phyloP scores from a whole-genome alignment of 345 rosid genomes.

The Pistacia vera region DNA sequence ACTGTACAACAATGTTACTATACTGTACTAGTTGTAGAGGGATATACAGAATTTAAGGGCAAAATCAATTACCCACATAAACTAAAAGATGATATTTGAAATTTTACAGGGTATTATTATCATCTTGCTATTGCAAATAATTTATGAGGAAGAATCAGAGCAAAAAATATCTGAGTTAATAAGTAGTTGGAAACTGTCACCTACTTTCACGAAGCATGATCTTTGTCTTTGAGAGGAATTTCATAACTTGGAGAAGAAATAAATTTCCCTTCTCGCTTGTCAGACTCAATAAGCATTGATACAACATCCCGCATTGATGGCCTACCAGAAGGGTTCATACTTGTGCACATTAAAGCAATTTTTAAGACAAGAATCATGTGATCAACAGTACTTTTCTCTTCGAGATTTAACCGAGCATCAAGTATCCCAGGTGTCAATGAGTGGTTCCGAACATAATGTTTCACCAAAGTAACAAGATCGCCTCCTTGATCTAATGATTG shows the following conservation, averaged over 20 bases:
- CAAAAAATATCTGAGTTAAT: constrained; percentile 21
- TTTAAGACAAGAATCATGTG: constrained; percentile 84
- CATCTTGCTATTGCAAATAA: constrained; percentile 16
- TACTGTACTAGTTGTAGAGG: constrained; percentile 11
- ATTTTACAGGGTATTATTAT: constrained; percentile 13
- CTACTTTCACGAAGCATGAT: constrained; percentile 21
- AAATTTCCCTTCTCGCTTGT: constrained; percentile 44
- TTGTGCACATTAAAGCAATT: constrained; percentile 81
- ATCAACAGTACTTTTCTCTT: constrained; percentile 47
- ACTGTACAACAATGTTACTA: constrained; percentile 33
- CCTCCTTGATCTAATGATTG: constrained; percentile 91
- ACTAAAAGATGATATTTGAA: not conserved
- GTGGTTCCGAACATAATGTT: constrained; percentile 55
- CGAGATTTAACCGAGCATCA: constrained; percentile 62
- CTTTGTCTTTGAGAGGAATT: constrained; percentile 24
- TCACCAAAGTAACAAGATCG: constrained; percentile 78
- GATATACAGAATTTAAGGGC: constrained; percentile 6
- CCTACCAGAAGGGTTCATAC: constrained; percentile 62
- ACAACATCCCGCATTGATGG: constrained; percentile 96
- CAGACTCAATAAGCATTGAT: constrained; percentile 76
- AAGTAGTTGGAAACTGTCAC: constrained; percentile 20
- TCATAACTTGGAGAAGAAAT: constrained; percentile 33
- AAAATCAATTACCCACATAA: constrained; percentile 7
- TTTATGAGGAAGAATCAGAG: constrained; percentile 17
- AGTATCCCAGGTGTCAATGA: constrained; percentile 59